Percentiles rank a stretch among this genome's conserved stretches.
phyloP scores from a whole-genome alignment of 2,329 filamentous ascomycete species.

The Cercospora zeae-maydis region DNA sequence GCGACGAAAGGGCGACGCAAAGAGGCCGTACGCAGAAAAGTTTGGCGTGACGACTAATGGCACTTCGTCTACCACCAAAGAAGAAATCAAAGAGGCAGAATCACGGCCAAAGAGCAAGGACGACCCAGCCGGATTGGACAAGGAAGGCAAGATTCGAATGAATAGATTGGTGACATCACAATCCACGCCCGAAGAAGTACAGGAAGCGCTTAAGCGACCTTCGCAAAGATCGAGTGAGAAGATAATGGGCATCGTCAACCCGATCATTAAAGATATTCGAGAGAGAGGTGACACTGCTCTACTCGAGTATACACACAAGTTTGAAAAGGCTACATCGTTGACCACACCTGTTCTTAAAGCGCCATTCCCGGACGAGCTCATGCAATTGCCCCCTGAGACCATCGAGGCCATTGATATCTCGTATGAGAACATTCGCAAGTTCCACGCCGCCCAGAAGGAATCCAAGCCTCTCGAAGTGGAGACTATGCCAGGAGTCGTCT shows the following conservation, averaged over 20 bases:
- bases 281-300: conserved; percentile 81
- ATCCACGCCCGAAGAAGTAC: conserved; percentile 62
- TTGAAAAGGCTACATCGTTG: conserved; percentile 90
- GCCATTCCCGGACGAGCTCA: conserved; percentile 79
- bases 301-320: conserved; percentile 93
- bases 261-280: conserved; percentile 86
- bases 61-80: conserved; percentile 25
- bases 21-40: conserved; percentile 86
- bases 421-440: conserved; percentile 89
- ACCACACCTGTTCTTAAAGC: conserved; percentile 85
- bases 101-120: conserved; percentile 52
- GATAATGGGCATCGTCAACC: conserved; percentile 84
- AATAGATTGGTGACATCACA: conserved; percentile 68
- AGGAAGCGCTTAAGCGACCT: conserved; percentile 75
- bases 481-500: conserved; percentile 96
- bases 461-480: conserved; percentile 79
- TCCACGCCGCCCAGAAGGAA: conserved; percentile 82
- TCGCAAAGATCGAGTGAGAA: conserved; percentile 93
- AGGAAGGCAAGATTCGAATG: conserved; percentile 71
- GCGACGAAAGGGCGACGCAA: conserved; percentile 87
- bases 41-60: conserved; percentile 56
- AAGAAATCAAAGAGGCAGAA: conserved; percentile 50
- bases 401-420: conserved; percentile 89
- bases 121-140: conserved; percentile 47
- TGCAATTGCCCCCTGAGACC: conserved; percentile 80